Evolutionary conservation across 495 filamentous ascomycete genomes (phyloP), one percentile per base, ranked within the genome.

Genomic region (Lophiotrema nucula): DNA sequence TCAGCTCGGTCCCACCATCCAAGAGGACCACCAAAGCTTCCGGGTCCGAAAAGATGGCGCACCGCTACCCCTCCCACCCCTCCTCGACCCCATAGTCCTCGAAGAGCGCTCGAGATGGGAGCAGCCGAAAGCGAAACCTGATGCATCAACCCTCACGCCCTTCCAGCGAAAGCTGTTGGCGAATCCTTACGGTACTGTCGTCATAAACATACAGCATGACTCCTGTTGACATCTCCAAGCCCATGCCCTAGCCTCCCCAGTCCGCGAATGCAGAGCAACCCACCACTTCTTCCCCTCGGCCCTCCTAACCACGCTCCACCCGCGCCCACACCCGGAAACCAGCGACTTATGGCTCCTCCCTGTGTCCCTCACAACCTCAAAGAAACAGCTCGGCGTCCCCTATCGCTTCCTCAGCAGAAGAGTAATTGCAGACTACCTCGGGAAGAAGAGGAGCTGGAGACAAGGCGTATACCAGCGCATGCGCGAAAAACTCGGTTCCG

Each of bases 161-260:
- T 79, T 83, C 61, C 79, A 81, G 64, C 64, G 72, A 56, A 74
- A 79, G 55, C 70, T 87, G 0, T 68, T 64, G 3, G 73, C 77
- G 38, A 87, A 86, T 57, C 76, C 82, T 5, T 88, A 80, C 59
- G 86, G 84, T 84, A 77, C 13, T n/a, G n/a, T n/a, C n/a, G n/a
- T n/a, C n/a, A n/a, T n/a, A n/a, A n/a, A n/a, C n/a, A n/a, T n/a
- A n/a, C n/a, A n/a, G n/a, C n/a, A n/a, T n/a, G n/a, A n/a, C n/a
- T n/a, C n/a, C n/a, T n/a, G n/a, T n/a, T n/a, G n/a, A n/a, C n/a
- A n/a, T n/a, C n/a, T 38, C 12, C 71, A 60, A 79, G 77, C 81
- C 16, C 74, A 75, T 18, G 83, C 86, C 11, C 79, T 96, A 5
- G 87, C 85, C 15, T 83, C 81, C 0, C 83, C 85, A 0, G 35